These are phyloP conservation scores for Beauveria bassiana DNA, from an alignment of 2,329 filamentous ascomycete species.

Conservation along the genomic window DNA sequence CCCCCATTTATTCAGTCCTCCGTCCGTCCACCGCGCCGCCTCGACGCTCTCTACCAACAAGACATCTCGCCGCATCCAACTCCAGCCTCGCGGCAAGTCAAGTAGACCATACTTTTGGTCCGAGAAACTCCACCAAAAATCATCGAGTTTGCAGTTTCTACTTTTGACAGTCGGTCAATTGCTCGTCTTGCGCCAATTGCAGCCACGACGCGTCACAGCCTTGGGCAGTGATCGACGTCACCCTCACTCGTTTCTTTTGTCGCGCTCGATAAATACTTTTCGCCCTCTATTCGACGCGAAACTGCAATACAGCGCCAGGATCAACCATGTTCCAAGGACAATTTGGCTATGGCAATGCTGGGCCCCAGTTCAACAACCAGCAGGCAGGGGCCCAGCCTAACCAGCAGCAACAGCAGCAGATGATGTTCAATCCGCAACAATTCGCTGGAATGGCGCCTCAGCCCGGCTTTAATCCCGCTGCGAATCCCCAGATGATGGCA, in stretches of 20 bases:
- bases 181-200: constrained; percentile 1
- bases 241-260: background rate
- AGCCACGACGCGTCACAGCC: constrained; percentile 6
- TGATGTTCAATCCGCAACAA: constrained; percentile 38
- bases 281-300: background rate
- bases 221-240: background rate
- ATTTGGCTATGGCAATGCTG: constrained; percentile 11
- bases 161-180: background rate
- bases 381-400: constrained; percentile 17
- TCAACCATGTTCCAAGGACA: constrained; percentile 10
- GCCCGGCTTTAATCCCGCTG: constrained; percentile 40
- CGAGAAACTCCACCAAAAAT: background rate
- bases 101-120: too few species aligned
- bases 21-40: background rate
- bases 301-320: background rate
- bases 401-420: constrained; percentile 27
- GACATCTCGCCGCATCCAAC: background rate
- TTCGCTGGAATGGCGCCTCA: constrained; percentile 46
- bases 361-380: constrained; percentile 12
- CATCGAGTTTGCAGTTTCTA: background rate
- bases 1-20: background rate
- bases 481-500: constrained; percentile 48
- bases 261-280: background rate
- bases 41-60: background rate
- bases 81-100: too few species aligned